Evolutionary conservation across 148 eudicot genomes (phyloP).

Genomic region (Limonium bicolor): DNA sequence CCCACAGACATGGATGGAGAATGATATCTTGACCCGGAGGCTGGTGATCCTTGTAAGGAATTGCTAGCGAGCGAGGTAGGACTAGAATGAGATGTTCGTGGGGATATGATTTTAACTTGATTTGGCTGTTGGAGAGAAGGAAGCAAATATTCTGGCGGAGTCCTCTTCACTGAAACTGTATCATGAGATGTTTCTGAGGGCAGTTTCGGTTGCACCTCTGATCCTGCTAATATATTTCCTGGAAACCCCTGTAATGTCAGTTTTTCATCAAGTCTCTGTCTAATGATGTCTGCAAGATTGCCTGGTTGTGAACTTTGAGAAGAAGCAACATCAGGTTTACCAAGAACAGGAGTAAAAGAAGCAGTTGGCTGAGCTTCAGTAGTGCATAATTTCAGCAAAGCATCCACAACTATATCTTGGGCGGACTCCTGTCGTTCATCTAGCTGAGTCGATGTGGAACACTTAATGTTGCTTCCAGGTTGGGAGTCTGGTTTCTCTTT

Average conservation of each 20-base stretch:
- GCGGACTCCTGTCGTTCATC: no score
- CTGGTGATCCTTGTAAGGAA: constrained; percentile 40
- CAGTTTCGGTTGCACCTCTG: constrained; percentile 8
- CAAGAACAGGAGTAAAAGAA: no score
- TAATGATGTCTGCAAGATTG: constrained; percentile 11
- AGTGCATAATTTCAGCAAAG: not conserved
- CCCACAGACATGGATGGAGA: constrained; percentile 51
- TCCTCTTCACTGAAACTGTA: constrained; percentile 12
- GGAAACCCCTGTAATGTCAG: constrained; percentile 3
- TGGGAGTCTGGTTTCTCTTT: not conserved
- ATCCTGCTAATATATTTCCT: constrained; percentile 11
- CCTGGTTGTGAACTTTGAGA: constrained; percentile 10
- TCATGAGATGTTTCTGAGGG: constrained; percentile 16
- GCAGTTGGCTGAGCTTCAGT: no score
- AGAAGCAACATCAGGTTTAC: constrained; percentile 20
- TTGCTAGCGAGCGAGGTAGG: constrained; percentile 21
- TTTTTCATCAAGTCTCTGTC: constrained; percentile 9
- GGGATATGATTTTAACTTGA: constrained; percentile 34
- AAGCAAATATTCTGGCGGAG: constrained; percentile 19
- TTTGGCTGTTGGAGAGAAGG: constrained; percentile 22
- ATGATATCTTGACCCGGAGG: constrained; percentile 35
- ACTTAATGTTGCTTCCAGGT: constrained; percentile 1
- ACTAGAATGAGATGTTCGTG: constrained; percentile 28
- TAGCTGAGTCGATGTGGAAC: not conserved
- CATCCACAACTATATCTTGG: no score